Percentiles rank a stretch among this genome's conserved stretches.
phyloP scores from a whole-genome alignment of 73 alveolate species.

The Uronychia setigera region DNA sequence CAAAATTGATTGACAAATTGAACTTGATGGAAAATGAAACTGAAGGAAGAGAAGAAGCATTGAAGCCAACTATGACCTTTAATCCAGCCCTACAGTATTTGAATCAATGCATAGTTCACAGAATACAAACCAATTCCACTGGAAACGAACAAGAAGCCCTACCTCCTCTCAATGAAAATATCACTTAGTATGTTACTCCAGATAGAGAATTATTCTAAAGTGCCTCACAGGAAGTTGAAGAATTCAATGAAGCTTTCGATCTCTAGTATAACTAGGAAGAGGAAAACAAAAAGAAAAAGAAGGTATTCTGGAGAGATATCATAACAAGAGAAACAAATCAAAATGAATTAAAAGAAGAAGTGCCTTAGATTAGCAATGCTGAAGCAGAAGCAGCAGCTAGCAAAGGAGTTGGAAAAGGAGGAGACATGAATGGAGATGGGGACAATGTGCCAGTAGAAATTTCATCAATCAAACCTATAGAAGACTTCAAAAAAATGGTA shows the following conservation, averaged over 20 bases:
- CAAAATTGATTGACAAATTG: constrained; percentile 82
- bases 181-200: constrained; percentile 85
- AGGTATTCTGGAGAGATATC: constrained; percentile 88
- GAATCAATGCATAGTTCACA: constrained; percentile 82
- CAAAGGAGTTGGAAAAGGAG: too few species aligned
- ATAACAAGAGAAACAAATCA: constrained; percentile 74
- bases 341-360: constrained; percentile 70
- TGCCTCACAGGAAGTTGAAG: constrained; percentile 71
- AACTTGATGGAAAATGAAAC: constrained; percentile 76
- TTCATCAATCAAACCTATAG: constrained; percentile 87
- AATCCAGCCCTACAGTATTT: constrained; percentile 95
- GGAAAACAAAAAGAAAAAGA: constrained; percentile 75
- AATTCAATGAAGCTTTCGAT: constrained; percentile 78
- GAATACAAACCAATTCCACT: constrained; percentile 80
- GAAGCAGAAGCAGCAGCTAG: constrained; percentile 76
- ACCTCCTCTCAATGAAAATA: constrained; percentile 84
- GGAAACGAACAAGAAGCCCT: too few species aligned
- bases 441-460: constrained; percentile 70
- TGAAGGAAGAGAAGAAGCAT: constrained; percentile 73
- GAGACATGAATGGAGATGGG: constrained; percentile 69
- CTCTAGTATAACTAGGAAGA: constrained; percentile 75
- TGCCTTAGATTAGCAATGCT: constrained; percentile 68
- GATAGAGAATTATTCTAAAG: constrained; percentile 76
- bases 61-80: constrained; percentile 80
- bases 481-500: constrained; percentile 94